These are phyloP conservation scores for Boletus holoroseus DNA, from an alignment of 1,284 basidiomycete species.

Conservation along the genomic window DNA sequence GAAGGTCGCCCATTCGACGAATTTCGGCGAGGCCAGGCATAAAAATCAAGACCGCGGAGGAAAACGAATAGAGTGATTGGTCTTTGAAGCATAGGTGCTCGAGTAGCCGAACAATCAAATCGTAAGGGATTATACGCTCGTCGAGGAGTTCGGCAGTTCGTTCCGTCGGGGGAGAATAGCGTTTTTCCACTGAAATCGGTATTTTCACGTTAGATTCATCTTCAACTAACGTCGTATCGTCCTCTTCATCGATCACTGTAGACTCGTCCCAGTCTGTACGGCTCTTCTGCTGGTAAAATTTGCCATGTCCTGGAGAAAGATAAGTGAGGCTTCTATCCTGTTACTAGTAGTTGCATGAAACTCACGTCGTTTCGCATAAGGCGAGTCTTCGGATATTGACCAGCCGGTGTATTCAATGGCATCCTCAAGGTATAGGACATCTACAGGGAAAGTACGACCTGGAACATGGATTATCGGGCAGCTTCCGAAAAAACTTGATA, in stretches of 20 bases:
- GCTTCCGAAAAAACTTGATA: conserved; percentile 88
- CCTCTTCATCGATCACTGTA: conserved; percentile 66
- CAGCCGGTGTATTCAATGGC: conserved; percentile 86
- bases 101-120: conserved; percentile 81
- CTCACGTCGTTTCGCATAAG: conserved; percentile 74
- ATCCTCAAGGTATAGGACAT: conserved; percentile 86
- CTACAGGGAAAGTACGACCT: conserved; percentile 96
- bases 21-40: conserved; percentile 95
- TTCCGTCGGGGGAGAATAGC: conserved; percentile 70
- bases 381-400: conserved; percentile 78
- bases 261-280: conserved; percentile 76
- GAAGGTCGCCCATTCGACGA: conserved; percentile 78
- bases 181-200: conserved; percentile 60
- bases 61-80: conserved; percentile 51
- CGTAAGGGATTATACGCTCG: conserved; percentile 86
- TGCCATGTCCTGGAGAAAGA: conserved; percentile 47
- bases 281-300: conserved; percentile 58
- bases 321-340: background rate
- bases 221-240: conserved; percentile 37
- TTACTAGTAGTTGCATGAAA: conserved; percentile 8
- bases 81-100: conserved; percentile 84
- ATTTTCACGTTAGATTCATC: conserved; percentile 34
- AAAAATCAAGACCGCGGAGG: conserved; percentile 85
- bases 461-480: conserved; percentile 89
- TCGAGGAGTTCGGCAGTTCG: conserved; percentile 84